These are phyloP conservation scores for Punctularia strigosozonata DNA, from an alignment of 768 basidiomycete genomes.

Conservation along the genomic window DNA sequence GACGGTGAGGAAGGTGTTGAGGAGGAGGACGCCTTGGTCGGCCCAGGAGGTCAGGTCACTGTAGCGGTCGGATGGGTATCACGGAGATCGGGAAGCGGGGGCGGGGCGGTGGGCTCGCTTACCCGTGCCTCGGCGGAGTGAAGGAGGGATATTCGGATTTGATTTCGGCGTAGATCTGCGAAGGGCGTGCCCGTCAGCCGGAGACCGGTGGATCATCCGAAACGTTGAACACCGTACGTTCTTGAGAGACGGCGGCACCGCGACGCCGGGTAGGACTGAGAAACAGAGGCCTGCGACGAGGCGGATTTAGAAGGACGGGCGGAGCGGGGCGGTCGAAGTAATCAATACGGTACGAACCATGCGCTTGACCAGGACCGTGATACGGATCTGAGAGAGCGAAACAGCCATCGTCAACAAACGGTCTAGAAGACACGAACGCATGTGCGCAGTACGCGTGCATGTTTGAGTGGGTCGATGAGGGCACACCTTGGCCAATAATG, in stretches of 20 bases:
- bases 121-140: conserved; percentile 75
- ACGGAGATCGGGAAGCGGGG: background rate
- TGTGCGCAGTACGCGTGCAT: no score
- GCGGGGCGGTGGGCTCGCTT: conserved; percentile 15
- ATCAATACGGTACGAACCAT: conserved; percentile 42
- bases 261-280: conserved; percentile 73
- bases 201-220: no score
- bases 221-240: conserved; percentile 41
- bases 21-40: conserved; percentile 74
- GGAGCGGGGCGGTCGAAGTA: conserved; percentile 2
- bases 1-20: conserved; percentile 91
- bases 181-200: no score
- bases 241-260: conserved; percentile 68
- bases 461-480: no score
- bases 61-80: conserved; percentile 3
- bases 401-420: no score
- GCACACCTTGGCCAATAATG: conserved; percentile 81
- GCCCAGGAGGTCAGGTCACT: conserved; percentile 81
- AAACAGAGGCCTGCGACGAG: conserved; percentile 61
- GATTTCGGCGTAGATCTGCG: conserved; percentile 81
- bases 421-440: no score
- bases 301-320: background rate
- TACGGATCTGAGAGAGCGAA: no score
- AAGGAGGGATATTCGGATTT: conserved; percentile 75
- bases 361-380: conserved; percentile 70